Percentiles rank a stretch among this genome's conserved stretches.
Evolutionary conservation across 1,284 basidiomycete species (phyloP).

Genomic region (Cryptococcus sp.): DNA sequence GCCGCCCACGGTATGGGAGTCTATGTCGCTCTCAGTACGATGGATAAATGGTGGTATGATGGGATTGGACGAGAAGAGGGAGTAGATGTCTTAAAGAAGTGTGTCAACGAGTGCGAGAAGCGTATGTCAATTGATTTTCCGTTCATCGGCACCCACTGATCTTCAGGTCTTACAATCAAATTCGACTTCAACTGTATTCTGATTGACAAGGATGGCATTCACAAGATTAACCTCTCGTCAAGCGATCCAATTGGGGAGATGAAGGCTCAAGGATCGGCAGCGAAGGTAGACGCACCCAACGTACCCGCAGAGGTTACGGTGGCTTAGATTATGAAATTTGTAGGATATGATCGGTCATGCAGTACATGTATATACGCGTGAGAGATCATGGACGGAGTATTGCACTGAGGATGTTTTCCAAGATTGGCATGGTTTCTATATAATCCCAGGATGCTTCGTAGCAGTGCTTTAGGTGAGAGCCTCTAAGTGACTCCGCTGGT

Average conservation of each 20-base stretch:
- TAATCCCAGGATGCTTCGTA: no score
- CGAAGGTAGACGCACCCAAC: conserved; percentile 20
- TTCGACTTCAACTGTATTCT: conserved; percentile 85
- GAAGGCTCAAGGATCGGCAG: conserved; percentile 19
- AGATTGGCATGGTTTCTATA: no score
- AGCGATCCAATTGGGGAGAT: conserved; percentile 35
- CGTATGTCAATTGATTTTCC: conserved; percentile 49
- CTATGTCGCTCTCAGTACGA: conserved; percentile 85
- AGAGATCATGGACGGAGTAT: no score
- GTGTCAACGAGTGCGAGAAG: conserved; percentile 82
- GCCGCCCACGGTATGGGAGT: conserved; percentile 93
- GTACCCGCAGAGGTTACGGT: conserved; percentile 22
- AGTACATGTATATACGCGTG: no score
- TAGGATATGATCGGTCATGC: neutral
- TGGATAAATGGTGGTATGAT: conserved; percentile 67
- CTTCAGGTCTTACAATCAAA: conserved; percentile 62
- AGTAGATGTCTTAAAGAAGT: conserved; percentile 73
- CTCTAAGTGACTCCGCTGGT: no score
- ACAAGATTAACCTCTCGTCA: conserved; percentile 58
- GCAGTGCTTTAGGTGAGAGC: no score
- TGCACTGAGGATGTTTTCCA: no score
- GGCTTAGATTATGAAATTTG: neutral
- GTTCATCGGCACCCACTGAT: neutral
- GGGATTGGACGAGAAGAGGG: conserved; percentile 63
- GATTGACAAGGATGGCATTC: conserved; percentile 82